phyloP scores from a whole-genome alignment of 2,329 filamentous ascomycete genomes.

The Xylaria multiplex region DNA sequence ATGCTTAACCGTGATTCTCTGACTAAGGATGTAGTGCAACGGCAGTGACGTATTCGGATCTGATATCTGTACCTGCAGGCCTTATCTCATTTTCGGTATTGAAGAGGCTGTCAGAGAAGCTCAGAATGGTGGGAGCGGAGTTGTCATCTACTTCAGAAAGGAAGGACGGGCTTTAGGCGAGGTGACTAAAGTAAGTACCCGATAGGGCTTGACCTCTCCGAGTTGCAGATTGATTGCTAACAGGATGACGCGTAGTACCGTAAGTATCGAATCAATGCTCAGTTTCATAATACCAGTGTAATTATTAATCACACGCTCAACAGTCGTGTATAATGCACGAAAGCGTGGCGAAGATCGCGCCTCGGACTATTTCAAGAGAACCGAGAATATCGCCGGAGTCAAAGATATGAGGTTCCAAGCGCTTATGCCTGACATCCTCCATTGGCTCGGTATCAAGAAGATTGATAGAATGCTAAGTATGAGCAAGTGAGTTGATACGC shows the following conservation, averaged over 20 bases:
- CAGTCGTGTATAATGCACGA: conserved; percentile 78
- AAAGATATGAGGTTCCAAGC: conserved; percentile 98
- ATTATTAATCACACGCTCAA: conserved; percentile 40
- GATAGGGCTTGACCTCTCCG: conserved; percentile 29
- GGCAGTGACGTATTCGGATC: conserved; percentile 97
- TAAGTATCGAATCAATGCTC: conserved; percentile 50
- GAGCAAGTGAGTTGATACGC: conserved; percentile 77
- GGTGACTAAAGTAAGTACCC: conserved; percentile 82
- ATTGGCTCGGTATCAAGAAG: conserved; percentile 98
- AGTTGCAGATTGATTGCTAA: conserved; percentile 47
- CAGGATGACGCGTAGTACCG: conserved; percentile 54
- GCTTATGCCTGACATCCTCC: conserved; percentile 95
- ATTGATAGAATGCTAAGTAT: conserved; percentile 99
- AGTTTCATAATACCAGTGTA: conserved; percentile 28
- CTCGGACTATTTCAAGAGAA: conserved; percentile 94
- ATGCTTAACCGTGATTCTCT: conserved; percentile 20
- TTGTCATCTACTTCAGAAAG: conserved; percentile 99
- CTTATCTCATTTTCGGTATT: conserved; percentile 96
- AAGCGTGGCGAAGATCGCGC: conserved; percentile 83
- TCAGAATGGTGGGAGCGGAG: conserved; percentile 90
- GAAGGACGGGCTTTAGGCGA: conserved; percentile 94
- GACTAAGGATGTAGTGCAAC: conserved; percentile 71
- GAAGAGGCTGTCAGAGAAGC: conserved; percentile 98
- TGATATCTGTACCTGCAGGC: conserved; percentile 96
- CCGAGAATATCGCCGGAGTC: conserved; percentile 97